Evolutionary conservation across 2,329 filamentous ascomycete genomes (phyloP), one percentile per base, ranked within the genome.

Genomic region (Zarea fungicola): DNA sequence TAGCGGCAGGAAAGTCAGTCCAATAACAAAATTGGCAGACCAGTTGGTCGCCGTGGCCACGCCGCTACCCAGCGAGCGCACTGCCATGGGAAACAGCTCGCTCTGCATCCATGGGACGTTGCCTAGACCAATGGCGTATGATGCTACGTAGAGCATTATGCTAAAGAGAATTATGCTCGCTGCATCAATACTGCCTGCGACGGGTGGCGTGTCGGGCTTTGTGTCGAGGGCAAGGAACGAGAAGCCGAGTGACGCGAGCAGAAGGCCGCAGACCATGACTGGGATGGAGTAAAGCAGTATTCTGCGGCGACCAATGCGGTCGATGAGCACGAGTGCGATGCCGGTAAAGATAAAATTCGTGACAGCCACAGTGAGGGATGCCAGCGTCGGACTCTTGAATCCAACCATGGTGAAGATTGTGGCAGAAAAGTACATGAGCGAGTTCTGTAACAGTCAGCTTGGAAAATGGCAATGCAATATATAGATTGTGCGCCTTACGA

Each of bases 61-160:
- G 0, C 83, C 83, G 50, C 84, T 87, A 23, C 87, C 88, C 2
- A 89, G 67, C 5, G 84, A 83, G 42, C 87, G 81, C 39, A 90
- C 86, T 25, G 77, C 76, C 41, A 91, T 73, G 1, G 90, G 87
- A 62, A 96, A 96, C 26, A 96, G 78, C 69, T 97, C 92, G 57
- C 85, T 89, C 69, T 96, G 91, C 76, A 96, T 92, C 92, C 92
- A 97, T 0, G 92, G 91, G 3, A 97, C 89, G 58, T 90, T 95
- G 8, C 92, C 92, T 2, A 97, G 76, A 3, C 92, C 92, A 2
- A 91, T 74, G 1, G 92, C 92, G 62, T 95, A 97, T 1, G 85
- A 77, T 8, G 88, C 85, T 2, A 95, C 90, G 65, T 95, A 96
- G 7, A 89, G 57, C 65, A 90, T 85, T 64, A 96, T 84, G 55